Base-by-base conservation (phyloP, 148 eudicot species). In the Rheum nobile region DNA sequence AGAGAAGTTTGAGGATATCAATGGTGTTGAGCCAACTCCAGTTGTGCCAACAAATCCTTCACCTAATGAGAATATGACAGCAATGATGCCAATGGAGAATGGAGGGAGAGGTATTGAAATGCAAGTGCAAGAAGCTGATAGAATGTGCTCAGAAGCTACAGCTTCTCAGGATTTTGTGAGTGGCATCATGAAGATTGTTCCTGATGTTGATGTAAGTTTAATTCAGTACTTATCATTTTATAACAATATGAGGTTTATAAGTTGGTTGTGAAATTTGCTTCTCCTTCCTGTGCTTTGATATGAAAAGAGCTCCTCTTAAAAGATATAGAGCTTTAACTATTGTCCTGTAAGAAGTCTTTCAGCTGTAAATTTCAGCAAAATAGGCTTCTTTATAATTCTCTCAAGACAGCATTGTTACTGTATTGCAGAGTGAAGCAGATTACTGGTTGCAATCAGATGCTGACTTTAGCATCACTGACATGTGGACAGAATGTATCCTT, bases 141-240 rank as follows among this genome's bases (percentile, higher is more conserved):
- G 78, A 46, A 74, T 76, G 41, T 76, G 79, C 82, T 72, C 88
- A 17, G 94, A 88, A 71, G 76, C 83, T 69, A 82, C 83, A 80
- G 84, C 88, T 78, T 80, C 90, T 39, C 86, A 81, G 37, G 99
- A 95, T 80, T 90, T 95, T 75, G 88, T 81, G 71, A 85, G 87
- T 81, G 96, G 99, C 77, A 95, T 95, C 83, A 88, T 92, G 90
- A 92, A 95, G 86, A 95, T 95, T 75, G 96, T 95, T 72, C 99
- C 99, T 75, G 94, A 95, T 78, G 92, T 90, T 76, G 96, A 92
- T 80, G 99, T 95, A 85, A 95, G 97, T 95, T 73, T 24, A 12
- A 67, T 72, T 57, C 50, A 61, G 35, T 67, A 17, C 19, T 50
- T 74, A 16, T 34, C 54, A 39, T 65, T 12, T 34, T 35, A 29